Percentiles rank a stretch among this genome's conserved stretches.
Conservation (phyloP, 371 early-diverging fungal genomes). For the Mucor lusitanicus region DNA sequence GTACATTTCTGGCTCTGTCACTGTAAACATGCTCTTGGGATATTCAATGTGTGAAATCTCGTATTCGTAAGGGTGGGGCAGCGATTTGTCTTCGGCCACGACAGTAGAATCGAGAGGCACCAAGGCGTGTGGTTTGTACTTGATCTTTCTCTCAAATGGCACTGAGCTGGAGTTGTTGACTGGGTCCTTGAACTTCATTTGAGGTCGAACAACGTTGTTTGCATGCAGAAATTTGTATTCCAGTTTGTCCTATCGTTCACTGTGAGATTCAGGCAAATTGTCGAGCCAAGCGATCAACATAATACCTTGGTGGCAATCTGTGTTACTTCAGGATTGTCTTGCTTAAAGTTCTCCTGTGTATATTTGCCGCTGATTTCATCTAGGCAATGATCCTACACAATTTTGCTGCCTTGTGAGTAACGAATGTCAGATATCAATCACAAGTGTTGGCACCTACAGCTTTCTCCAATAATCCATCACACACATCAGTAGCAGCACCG, state of each 20-base stretch:
- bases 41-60: constrained; percentile 85
- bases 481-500: constrained; percentile 68
- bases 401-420: not conserved
- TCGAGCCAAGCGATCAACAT: not conserved
- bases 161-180: constrained; percentile 80
- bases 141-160: constrained; percentile 82
- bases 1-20: constrained; percentile 58
- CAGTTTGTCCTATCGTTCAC: constrained; percentile 30
- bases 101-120: constrained; percentile 65
- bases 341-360: constrained; percentile 38
- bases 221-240: constrained; percentile 72
- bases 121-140: constrained; percentile 78
- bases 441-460: constrained; percentile 54
- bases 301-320: constrained; percentile 49
- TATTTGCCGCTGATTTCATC: constrained; percentile 59
- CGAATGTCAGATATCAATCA: not conserved
- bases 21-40: constrained; percentile 71
- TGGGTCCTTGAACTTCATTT: constrained; percentile 81
- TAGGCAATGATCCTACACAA: constrained; percentile 43
- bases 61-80: constrained; percentile 90
- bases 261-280: not conserved
- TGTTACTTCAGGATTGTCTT: constrained; percentile 60
- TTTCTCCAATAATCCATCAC: constrained; percentile 82
- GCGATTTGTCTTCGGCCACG: constrained; percentile 12
- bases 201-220: constrained; percentile 81